phyloP scores from a whole-genome alignment of 1,284 basidiomycete species.

The Papiliotrema nemorosa region DNA sequence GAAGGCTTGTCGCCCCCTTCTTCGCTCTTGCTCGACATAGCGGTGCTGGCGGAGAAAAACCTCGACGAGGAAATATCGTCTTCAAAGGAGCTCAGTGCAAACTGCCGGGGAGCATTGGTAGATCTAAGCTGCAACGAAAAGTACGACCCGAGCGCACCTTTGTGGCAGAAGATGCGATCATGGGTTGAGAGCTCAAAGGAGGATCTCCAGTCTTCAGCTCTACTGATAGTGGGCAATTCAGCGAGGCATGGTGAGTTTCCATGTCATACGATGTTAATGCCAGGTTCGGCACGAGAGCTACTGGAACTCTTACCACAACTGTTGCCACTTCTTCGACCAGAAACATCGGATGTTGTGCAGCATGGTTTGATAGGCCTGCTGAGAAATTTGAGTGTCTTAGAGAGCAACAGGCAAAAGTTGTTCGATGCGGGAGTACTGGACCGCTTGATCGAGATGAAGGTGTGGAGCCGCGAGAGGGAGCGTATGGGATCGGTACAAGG shows the following conservation, averaged over 20 bases:
- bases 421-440: slow-evolving; percentile 64
- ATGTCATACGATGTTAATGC: neutral
- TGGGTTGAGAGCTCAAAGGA: slow-evolving; percentile 67
- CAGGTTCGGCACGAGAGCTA: slow-evolving; percentile 6
- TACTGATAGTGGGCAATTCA: slow-evolving; percentile 51
- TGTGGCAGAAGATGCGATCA: slow-evolving; percentile 52
- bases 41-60: neutral
- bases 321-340: slow-evolving; percentile 57
- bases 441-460: slow-evolving; percentile 60
- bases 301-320: slow-evolving; percentile 3
- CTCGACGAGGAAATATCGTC: slow-evolving; percentile 24
- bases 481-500: slow-evolving; percentile 82
- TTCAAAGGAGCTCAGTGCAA: slow-evolving; percentile 78
- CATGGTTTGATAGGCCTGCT: slow-evolving; percentile 78
- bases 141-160: neutral
- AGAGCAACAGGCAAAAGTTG: slow-evolving; percentile 59
- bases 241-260: slow-evolving; percentile 61
- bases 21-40: neutral
- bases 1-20: no score
- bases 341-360: slow-evolving; percentile 68
- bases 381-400: slow-evolving; percentile 75
- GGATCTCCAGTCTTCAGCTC: slow-evolving; percentile 50
- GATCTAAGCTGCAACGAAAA: no score
- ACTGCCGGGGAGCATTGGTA: slow-evolving; percentile 64
- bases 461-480: slow-evolving; percentile 69